A percentile compares a stretch with the other conserved stretches of the same genome.
phyloP scores from a whole-genome alignment of 805 yeast genomes.

The Kuraishia floccosa region DNA sequence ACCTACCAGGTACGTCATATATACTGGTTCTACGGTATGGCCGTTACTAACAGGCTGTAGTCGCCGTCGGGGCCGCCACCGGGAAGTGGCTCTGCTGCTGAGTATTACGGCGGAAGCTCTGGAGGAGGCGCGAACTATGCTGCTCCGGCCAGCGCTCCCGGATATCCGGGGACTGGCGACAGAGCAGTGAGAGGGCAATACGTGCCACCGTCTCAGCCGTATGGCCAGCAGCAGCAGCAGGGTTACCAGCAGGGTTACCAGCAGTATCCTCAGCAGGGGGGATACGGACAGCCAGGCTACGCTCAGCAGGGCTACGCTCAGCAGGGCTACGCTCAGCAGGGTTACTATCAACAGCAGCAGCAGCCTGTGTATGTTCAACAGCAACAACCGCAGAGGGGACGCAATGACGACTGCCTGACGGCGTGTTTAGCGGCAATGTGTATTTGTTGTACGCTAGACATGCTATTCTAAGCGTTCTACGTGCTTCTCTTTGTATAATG shows the following conservation, averaged over 20 bases:
- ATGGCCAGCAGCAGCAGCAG: neutral
- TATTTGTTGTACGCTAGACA: constrained; percentile 43
- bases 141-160: no score
- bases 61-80: no score
- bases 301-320: constrained; percentile 11
- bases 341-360: constrained; percentile 28
- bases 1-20: no score
- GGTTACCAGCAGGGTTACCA: neutral
- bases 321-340: constrained; percentile 20
- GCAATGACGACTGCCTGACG: constrained; percentile 31
- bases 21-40: no score
- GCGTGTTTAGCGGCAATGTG: constrained; percentile 46
- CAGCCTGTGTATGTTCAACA: constrained; percentile 46
- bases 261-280: constrained; percentile 1
- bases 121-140: no score
- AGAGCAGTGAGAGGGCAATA: no score
- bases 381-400: constrained; percentile 26
- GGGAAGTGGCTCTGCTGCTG: no score
- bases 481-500: no score
- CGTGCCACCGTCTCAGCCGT: no score
- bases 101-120: no score
- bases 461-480: constrained; percentile 24
- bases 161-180: no score
- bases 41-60: no score
- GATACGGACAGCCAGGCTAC: neutral